Percentiles rank a stretch among this genome's conserved stretches.
Conservation (phyloP, 2,329 filamentous ascomycete species). For the Stemphylium beticola region DNA sequence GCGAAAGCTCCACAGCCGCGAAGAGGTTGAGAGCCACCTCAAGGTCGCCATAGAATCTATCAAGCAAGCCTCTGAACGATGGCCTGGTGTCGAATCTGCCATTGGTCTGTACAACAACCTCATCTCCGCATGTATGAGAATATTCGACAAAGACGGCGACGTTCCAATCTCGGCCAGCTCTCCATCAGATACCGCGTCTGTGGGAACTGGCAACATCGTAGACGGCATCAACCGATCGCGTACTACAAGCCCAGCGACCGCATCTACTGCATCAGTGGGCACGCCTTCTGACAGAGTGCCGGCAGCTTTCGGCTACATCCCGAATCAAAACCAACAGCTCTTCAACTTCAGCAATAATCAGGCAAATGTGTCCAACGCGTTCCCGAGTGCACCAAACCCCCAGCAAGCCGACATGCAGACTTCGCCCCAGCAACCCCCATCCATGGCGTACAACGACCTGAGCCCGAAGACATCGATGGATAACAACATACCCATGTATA, state of each 20-base stretch:
- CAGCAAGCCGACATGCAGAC: conserved; percentile 32
- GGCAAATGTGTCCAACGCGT: conserved; percentile 22
- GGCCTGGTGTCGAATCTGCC: conserved; percentile 88
- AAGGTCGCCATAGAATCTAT: conserved; percentile 79
- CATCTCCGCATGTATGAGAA: conserved; percentile 82
- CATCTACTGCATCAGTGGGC: conserved; percentile 46
- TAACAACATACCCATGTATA: conserved; percentile 36
- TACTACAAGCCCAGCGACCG: conserved; percentile 54
- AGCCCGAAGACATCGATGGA: conserved; percentile 42
- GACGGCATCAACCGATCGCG: conserved; percentile 52
- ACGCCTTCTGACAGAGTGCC: conserved; percentile 44
- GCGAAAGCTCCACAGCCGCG: conserved; percentile 71
- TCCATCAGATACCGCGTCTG: conserved; percentile 55
- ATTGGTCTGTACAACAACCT: conserved; percentile 87
- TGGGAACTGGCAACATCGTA: conserved; percentile 48
- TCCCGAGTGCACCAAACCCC: conserved; percentile 26
- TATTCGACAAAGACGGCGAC: conserved; percentile 72
- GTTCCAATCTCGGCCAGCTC: conserved; percentile 56
- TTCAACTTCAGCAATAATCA: conserved; percentile 36
- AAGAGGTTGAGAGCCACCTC: conserved; percentile 78
- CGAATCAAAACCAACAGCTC: conserved; percentile 38
- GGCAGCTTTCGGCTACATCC: conserved; percentile 48
- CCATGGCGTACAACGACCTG: conserved; percentile 35
- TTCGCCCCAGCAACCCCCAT: conserved; percentile 33
- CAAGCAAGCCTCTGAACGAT: conserved; percentile 79